Evolutionary conservation across 148 eudicot species (phyloP), one percentile per base, ranked within the genome.

Genomic region (Spergularia bocconei): DNA sequence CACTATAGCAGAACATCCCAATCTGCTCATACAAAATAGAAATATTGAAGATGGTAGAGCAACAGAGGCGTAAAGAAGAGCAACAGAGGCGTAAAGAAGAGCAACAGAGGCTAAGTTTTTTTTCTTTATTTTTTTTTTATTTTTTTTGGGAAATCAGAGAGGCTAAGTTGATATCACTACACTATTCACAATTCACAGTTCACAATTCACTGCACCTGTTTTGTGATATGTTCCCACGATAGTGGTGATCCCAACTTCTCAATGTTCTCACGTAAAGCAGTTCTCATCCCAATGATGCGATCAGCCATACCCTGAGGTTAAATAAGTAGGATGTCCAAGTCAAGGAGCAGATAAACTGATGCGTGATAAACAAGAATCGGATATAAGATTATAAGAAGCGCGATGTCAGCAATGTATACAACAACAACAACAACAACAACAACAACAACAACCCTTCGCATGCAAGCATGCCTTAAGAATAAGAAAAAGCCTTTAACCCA

Each of bases 1-100:
- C 98, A 81, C 98, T 95, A 56, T 87, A 95, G 92, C 98, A 95
- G 80, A 95, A 95, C 98, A 95, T 95, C 78, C 98, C 98, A 82
- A 95, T 95, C 98, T 95, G 86, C 75, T 74, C 25, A 78, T 47
- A 79, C 61, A 36, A 33, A 62, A 20, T 10, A 67, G n/a, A 10
- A 15, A 47, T 13, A 38, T 53, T 55, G 51, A 41, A 39, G 51
- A 23, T 41, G 11, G 39, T 19, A 14, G 1, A 13, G 17, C 41
- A 12, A 14, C 13, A 36, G 1, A 21, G 13, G 25, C 25, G 25
- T 23, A 23, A 52, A 29, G 36, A 75, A 20, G 1, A n/a, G 68
- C n/a, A 19, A 53, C 15, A 23, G 1, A 23, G 25, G 25, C 25
- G 25, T 23, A 23, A 52, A 29, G 36, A 75, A 20, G 1, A n/a